A percentile compares a stretch with the other conserved stretches of the same genome.
Conservation (phyloP, 2,329 filamentous ascomycete species). For the Microcyclosporella mali region DNA sequence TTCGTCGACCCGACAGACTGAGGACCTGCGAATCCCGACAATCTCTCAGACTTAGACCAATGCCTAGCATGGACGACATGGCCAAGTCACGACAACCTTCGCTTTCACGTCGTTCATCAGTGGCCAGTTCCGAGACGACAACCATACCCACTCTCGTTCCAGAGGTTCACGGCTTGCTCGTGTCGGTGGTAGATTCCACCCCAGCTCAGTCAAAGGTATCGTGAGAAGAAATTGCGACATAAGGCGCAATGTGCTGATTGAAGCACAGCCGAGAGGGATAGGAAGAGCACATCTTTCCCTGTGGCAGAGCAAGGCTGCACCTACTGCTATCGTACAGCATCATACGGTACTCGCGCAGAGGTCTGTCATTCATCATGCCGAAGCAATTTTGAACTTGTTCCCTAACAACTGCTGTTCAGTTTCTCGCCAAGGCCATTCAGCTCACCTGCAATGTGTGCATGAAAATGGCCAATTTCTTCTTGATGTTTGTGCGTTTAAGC, state of each 20-base stretch:
- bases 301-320: slow-evolving; percentile 2
- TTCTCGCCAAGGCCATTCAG: slow-evolving; percentile 4
- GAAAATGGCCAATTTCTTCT: too few species aligned
- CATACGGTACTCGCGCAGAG: slow-evolving; percentile 5
- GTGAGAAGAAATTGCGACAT: neutral
- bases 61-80: neutral
- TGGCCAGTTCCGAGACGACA: neutral
- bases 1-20: neutral
- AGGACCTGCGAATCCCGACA: neutral
- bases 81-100: neutral
- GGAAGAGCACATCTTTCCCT: neutral
- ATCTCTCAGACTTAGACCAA: neutral
- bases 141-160: neutral
- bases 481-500: too few species aligned
- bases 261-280: neutral
- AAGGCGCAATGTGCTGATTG: neutral
- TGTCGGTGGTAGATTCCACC: neutral
- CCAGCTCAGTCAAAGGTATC: neutral
- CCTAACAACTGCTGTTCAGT: neutral
- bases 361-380: neutral
- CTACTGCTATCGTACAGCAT: slow-evolving; percentile 2
- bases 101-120: neutral
- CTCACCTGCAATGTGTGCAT: slow-evolving; percentile 7
- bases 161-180: slow-evolving; percentile 1
- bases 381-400: neutral